These are phyloP conservation scores for Cutaneotrichosporon dermatis DNA, from an alignment of 1,284 basidiomycete species.

Conservation along the genomic window DNA sequence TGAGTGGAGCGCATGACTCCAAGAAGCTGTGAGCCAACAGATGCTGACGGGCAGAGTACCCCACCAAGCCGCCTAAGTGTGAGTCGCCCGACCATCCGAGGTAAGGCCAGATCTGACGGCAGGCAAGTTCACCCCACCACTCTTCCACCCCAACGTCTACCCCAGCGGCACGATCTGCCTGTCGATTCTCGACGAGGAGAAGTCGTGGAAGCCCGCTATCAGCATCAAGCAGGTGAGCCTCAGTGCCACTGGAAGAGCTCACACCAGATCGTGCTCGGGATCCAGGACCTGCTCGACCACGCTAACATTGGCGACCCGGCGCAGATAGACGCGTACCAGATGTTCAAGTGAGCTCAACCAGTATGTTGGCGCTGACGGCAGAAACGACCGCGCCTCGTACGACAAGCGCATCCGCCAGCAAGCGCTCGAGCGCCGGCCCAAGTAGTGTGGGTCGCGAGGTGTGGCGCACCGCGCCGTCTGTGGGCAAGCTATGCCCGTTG, in stretches of 20 bases:
- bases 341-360: slow-evolving; percentile 75
- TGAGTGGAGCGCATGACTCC: slow-evolving; percentile 41
- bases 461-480: too few species aligned
- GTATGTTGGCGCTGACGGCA: slow-evolving; percentile 38
- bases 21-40: too few species aligned
- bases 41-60: slow-evolving; percentile 35
- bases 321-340: slow-evolving; percentile 93
- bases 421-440: slow-evolving; percentile 68
- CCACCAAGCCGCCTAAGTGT: slow-evolving; percentile 50
- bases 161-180: slow-evolving; percentile 98
- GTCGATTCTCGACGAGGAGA: slow-evolving; percentile 97
- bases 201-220: slow-evolving; percentile 97
- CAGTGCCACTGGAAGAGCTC: too few species aligned
- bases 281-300: slow-evolving; percentile 89
- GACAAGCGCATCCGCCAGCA: slow-evolving; percentile 77
- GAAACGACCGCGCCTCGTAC: slow-evolving; percentile 83
- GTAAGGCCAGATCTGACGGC: slow-evolving; percentile 12
- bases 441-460: slow-evolving; percentile 50
- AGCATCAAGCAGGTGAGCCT: slow-evolving; percentile 88
- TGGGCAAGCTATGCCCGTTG: too few species aligned
- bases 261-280: too few species aligned
- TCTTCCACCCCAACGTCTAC: slow-evolving; percentile 99
- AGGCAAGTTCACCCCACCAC: slow-evolving; percentile 95
- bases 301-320: slow-evolving; percentile 94
- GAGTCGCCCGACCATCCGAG: slow-evolving; percentile 2